These are phyloP conservation scores for Phytopythium oedochilum DNA, from an alignment of 352 stramenopile species.

Conservation along the genomic window DNA sequence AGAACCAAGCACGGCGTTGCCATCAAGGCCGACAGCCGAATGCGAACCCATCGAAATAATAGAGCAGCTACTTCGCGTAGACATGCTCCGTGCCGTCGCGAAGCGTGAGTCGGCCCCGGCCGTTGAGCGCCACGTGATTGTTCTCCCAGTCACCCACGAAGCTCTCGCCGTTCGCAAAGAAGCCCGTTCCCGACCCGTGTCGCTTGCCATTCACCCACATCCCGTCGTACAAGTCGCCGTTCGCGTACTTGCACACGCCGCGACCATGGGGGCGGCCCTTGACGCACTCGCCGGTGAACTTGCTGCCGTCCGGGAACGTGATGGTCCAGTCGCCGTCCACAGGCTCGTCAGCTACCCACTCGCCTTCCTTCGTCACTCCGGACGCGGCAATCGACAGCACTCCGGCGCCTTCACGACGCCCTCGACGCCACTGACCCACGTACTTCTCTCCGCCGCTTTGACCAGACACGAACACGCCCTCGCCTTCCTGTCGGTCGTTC, in stretches of 20 bases:
- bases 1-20: neutral
- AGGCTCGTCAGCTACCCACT: slow-evolving; percentile 48
- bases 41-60: neutral
- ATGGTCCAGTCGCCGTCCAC: slow-evolving; percentile 76
- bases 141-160: slow-evolving; percentile 78
- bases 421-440: slow-evolving; percentile 60
- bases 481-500: slow-evolving; percentile 45
- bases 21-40: neutral
- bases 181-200: slow-evolving; percentile 60
- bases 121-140: slow-evolving; percentile 78
- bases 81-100: slow-evolving; percentile 70
- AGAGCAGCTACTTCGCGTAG: slow-evolving; percentile 32
- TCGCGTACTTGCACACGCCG: slow-evolving; percentile 78
- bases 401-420: slow-evolving; percentile 44
- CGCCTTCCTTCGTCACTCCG: slow-evolving; percentile 62
- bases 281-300: slow-evolving; percentile 67
- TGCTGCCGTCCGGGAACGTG: slow-evolving; percentile 65
- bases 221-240: slow-evolving; percentile 81
- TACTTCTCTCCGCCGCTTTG: slow-evolving; percentile 57
- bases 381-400: slow-evolving; percentile 36
- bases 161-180: slow-evolving; percentile 67
- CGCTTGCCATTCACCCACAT: slow-evolving; percentile 79
- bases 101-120: slow-evolving; percentile 60
- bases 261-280: slow-evolving; percentile 57
- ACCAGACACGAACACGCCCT: slow-evolving; percentile 51